These are phyloP conservation scores for Veloporphyrellus conicus DNA, from an alignment of 1,284 basidiomycete species.

Conservation along the genomic window DNA sequence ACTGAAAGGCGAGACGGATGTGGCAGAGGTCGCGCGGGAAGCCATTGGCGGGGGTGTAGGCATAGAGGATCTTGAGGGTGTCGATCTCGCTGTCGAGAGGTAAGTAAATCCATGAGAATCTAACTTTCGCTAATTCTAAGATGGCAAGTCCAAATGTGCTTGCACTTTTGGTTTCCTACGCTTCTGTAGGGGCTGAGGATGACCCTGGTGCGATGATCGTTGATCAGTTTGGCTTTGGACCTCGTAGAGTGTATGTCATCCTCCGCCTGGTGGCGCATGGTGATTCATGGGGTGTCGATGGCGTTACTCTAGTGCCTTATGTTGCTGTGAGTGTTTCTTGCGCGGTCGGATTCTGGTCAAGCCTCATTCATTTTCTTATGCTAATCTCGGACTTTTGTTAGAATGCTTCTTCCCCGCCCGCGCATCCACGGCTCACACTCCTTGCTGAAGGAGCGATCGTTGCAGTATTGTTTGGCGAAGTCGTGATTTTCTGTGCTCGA, in stretches of 20 bases:
- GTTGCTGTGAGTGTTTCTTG: slow-evolving; percentile 54
- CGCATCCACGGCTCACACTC: slow-evolving; percentile 63
- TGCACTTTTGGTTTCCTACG: slow-evolving; percentile 64
- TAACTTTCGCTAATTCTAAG: slow-evolving; percentile 4
- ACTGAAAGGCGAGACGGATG: slow-evolving; percentile 50
- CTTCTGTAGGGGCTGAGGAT: slow-evolving; percentile 46
- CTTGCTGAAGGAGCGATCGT: slow-evolving; percentile 54
- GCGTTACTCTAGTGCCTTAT: slow-evolving; percentile 61
- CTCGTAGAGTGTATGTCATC: slow-evolving; percentile 63
- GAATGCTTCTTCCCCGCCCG: slow-evolving; percentile 65
- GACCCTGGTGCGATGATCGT: slow-evolving; percentile 38
- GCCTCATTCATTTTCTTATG: not conserved
- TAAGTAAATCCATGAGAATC: slow-evolving; percentile 28
- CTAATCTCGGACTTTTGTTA: slow-evolving; percentile 24
- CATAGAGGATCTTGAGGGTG: slow-evolving; percentile 62
- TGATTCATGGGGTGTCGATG: slow-evolving; percentile 28
- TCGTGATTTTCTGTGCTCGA: slow-evolving; percentile 66
- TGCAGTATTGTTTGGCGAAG: slow-evolving; percentile 70
- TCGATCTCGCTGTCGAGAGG: slow-evolving; percentile 65
- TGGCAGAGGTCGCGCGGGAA: slow-evolving; percentile 44
- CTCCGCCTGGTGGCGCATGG: slow-evolving; percentile 39
- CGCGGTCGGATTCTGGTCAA: not conserved
- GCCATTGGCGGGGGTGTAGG: slow-evolving; percentile 38
- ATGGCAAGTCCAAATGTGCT: slow-evolving; percentile 46
- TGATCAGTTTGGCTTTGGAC: slow-evolving; percentile 39